These are phyloP conservation scores for Penicillium riverlandense DNA, from an alignment of 495 filamentous ascomycete genomes.

Conservation along the genomic window DNA sequence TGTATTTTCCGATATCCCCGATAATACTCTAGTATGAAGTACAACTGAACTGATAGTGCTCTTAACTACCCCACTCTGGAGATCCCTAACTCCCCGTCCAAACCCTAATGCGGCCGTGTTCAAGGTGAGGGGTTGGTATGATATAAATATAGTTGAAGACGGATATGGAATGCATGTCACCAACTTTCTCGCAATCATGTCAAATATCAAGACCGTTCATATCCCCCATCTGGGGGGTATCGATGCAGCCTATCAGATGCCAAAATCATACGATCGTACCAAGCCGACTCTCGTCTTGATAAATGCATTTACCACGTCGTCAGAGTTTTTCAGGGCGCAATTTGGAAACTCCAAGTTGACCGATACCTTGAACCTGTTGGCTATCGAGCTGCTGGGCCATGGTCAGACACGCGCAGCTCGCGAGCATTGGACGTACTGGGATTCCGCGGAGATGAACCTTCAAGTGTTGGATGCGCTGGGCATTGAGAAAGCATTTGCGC, in stretches of 20 bases:
- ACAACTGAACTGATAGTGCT: too few species aligned
- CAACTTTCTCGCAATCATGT: neutral
- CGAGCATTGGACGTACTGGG: slow-evolving; percentile 47
- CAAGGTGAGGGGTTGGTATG: too few species aligned
- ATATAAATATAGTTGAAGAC: too few species aligned
- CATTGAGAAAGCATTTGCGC: slow-evolving; percentile 46
- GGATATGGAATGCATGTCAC: too few species aligned
- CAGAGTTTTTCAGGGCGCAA: slow-evolving; percentile 22
- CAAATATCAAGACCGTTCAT: slow-evolving; percentile 14
- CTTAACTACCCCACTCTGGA: too few species aligned
- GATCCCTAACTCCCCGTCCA: neutral
- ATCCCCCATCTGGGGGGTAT: slow-evolving; percentile 34
- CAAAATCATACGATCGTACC: slow-evolving; percentile 19
- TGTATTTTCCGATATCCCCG: neutral
- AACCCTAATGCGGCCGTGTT: neutral
- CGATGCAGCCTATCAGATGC: slow-evolving; percentile 25
- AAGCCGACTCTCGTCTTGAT: slow-evolving; percentile 34
- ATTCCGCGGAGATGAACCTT: slow-evolving; percentile 42
- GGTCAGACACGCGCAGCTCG: slow-evolving; percentile 33
- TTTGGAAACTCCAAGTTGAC: slow-evolving; percentile 18
- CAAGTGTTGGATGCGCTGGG: slow-evolving; percentile 46
- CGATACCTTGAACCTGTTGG: slow-evolving; percentile 35
- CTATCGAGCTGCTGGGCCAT: slow-evolving; percentile 47
- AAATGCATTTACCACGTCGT: slow-evolving; percentile 30
- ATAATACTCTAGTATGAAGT: neutral